phyloP scores from a whole-genome alignment of 371 early-diverging fungal species.

The Rhizomucor pusillus region DNA sequence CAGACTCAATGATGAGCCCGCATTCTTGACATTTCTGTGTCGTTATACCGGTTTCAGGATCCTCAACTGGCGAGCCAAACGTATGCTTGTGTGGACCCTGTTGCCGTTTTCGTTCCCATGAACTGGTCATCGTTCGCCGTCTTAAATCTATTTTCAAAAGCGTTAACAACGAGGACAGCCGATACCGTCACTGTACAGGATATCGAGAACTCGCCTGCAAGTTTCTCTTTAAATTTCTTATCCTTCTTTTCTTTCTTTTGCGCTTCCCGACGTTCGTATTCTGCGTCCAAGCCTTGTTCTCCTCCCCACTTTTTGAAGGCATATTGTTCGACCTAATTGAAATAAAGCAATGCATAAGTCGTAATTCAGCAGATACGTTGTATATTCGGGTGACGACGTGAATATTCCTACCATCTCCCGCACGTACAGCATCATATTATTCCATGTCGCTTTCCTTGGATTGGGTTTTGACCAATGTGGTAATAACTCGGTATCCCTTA shows the following conservation, averaged over 20 bases:
- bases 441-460: constrained; percentile 93
- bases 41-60: constrained; percentile 44
- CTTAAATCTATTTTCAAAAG: constrained; percentile 58
- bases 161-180: constrained; percentile 6
- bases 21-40: constrained; percentile 67
- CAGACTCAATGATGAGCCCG: constrained; percentile 70
- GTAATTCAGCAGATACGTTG: not conserved
- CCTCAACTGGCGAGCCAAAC: constrained; percentile 55
- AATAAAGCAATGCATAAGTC: not conserved
- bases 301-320: constrained; percentile 94
- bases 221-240: constrained; percentile 78
- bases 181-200: not conserved
- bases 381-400: not conserved
- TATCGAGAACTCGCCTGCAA: constrained; percentile 44
- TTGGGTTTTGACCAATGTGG: constrained; percentile 90
- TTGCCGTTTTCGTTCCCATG: constrained; percentile 65
- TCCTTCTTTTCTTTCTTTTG: constrained; percentile 83
- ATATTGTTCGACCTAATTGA: constrained; percentile 77
- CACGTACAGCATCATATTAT: constrained; percentile 93
- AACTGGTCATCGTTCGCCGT: constrained; percentile 79
- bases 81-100: constrained; percentile 73
- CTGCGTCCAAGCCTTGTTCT: constrained; percentile 81
- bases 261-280: constrained; percentile 82
- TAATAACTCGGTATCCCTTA: constrained; percentile 74
- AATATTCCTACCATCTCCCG: constrained; percentile 64